Conservation (phyloP, 2,329 filamentous ascomycete species). For the Penicillium vulpinum region DNA sequence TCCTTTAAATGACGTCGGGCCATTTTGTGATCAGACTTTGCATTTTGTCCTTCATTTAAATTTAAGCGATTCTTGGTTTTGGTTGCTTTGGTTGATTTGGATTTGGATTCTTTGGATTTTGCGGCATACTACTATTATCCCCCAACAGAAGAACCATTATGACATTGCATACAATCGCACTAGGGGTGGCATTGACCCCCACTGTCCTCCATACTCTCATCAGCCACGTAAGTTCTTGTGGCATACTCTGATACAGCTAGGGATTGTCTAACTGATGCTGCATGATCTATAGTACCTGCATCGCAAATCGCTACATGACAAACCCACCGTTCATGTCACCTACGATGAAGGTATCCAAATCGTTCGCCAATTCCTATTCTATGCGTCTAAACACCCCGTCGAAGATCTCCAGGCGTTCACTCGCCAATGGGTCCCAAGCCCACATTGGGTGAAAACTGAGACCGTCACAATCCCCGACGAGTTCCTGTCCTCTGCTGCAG, state of each 20-base stretch:
- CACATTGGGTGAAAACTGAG: slow-evolving; percentile 82
- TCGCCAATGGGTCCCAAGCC: slow-evolving; percentile 83
- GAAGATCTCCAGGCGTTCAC: slow-evolving; percentile 94
- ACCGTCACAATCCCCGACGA: slow-evolving; percentile 64
- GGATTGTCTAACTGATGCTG: not conserved
- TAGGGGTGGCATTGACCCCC: slow-evolving; percentile 81
- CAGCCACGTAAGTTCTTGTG: slow-evolving; percentile 67
- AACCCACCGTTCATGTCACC: slow-evolving; percentile 85
- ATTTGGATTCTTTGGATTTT: not conserved
- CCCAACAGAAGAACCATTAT: slow-evolving; percentile 39
- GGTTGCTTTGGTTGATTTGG: not conserved
- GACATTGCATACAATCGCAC: slow-evolving; percentile 75
- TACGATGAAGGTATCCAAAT: slow-evolving; percentile 92
- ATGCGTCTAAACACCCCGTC: slow-evolving; percentile 83
- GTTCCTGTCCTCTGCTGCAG: slow-evolving; percentile 66
- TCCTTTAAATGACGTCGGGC: not conserved
- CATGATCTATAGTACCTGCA: slow-evolving; percentile 68
- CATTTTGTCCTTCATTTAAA: not conserved
- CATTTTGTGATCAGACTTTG: not conserved
- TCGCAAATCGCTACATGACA: slow-evolving; percentile 70
- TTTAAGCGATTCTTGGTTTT: not conserved
- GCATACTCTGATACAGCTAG: not conserved
- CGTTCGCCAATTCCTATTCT: slow-evolving; percentile 80
- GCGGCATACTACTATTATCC: not conserved
- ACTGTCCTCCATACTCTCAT: slow-evolving; percentile 84